These are phyloP conservation scores for Arachis monticola DNA, from an alignment of 331 rosid species.

Conservation along the genomic window DNA sequence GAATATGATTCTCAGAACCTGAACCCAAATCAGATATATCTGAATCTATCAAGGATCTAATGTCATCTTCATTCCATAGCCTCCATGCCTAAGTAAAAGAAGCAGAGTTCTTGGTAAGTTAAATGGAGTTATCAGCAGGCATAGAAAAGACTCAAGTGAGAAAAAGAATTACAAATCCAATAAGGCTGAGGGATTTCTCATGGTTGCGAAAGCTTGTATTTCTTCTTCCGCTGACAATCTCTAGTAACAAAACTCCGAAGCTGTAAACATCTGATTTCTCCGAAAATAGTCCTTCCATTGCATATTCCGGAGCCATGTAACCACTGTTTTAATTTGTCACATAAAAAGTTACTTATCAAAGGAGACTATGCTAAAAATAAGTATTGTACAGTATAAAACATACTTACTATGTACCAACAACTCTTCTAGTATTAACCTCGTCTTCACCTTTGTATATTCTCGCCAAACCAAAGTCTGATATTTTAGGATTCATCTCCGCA, in stretches of 20 bases:
- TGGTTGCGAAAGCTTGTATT: constrained; percentile 41
- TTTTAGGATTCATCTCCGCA: constrained; percentile 47
- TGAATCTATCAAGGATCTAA: constrained; percentile 32
- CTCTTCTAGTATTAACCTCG: constrained; percentile 46
- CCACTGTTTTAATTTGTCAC: constrained; percentile 35
- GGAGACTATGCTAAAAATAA: background rate
- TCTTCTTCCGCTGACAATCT: constrained; percentile 48
- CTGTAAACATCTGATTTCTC: constrained; percentile 48
- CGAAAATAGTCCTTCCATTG: constrained; percentile 46
- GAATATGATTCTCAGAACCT: constrained; percentile 33
- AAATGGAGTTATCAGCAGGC: background rate
- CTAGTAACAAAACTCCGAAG: constrained; percentile 51
- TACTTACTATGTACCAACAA: constrained; percentile 57
- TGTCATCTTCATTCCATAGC: constrained; percentile 43
- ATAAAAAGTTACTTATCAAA: background rate
- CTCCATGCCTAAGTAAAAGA: constrained; percentile 45
- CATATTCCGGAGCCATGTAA: constrained; percentile 53
- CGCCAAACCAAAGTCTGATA: constrained; percentile 54
- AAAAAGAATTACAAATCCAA: constrained; percentile 34
- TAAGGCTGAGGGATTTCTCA: constrained; percentile 28
- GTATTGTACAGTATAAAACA: background rate
- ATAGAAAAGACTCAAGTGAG: background rate
- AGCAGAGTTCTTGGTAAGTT: background rate
- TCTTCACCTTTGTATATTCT: constrained; percentile 43
- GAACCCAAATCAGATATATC: constrained; percentile 20